phyloP scores from a whole-genome alignment of 106 monocot genomes.

The Dioscorea alata region DNA sequence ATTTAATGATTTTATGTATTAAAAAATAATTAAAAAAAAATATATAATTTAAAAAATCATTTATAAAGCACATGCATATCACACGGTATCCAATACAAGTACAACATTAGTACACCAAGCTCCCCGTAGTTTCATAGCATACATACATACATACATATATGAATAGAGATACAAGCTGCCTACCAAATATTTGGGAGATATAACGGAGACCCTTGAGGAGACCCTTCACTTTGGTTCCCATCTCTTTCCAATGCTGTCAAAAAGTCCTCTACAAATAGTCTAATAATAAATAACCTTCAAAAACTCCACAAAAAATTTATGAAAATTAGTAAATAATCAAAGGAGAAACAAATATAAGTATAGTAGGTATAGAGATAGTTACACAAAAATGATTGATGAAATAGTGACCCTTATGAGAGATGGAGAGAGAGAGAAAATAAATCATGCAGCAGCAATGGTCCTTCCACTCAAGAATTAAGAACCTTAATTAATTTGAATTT shows the following conservation, averaged over 20 bases:
- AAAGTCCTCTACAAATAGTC: not conserved
- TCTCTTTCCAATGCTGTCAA: not conserved
- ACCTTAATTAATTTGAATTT: too few species aligned
- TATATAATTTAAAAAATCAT: too few species aligned
- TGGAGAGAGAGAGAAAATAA: not conserved
- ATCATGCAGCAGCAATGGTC: not conserved
- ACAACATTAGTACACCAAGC: too few species aligned
- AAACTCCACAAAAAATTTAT: not conserved
- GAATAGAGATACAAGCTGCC: too few species aligned
- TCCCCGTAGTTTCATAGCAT: too few species aligned
- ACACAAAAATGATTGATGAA: not conserved
- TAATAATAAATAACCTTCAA: not conserved
- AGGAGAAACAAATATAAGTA: not conserved
- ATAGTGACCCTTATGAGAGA: not conserved
- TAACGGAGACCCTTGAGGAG: conserved; percentile 9
- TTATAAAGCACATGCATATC: too few species aligned
- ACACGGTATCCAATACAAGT: too few species aligned
- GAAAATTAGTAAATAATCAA: not conserved
- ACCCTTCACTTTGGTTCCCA: conserved; percentile 11
- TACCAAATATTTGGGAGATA: conserved; percentile 14
- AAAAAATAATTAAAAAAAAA: too few species aligned
- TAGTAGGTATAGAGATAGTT: not conserved
- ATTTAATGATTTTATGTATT: too few species aligned
- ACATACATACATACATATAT: too few species aligned
- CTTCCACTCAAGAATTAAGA: not conserved